Conservation (phyloP, 108 stramenopile genomes). For the Fragilaria radians region DNA sequence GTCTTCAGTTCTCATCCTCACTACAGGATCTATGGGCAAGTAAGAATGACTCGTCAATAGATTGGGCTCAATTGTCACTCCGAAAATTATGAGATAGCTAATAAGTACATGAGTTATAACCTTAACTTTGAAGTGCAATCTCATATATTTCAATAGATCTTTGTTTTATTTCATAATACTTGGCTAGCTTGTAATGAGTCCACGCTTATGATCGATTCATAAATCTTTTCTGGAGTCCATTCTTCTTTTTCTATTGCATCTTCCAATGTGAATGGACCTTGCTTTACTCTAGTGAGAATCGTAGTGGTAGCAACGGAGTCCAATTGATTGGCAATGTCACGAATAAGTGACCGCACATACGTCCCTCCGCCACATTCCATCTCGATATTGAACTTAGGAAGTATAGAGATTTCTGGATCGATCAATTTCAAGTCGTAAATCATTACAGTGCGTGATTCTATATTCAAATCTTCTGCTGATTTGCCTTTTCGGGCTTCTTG, state of each 20-base stretch:
- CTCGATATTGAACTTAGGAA: slow-evolving; percentile 65
- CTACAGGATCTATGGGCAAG: neutral
- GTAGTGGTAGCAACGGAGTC: slow-evolving; percentile 84
- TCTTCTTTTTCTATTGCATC: slow-evolving; percentile 49
- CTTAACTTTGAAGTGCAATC: too few species aligned
- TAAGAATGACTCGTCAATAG: too few species aligned
- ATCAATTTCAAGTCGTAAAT: slow-evolving; percentile 36
- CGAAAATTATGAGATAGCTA: too few species aligned
- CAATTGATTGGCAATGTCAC: slow-evolving; percentile 74
- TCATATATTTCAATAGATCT: too few species aligned
- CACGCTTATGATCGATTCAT: slow-evolving; percentile 14
- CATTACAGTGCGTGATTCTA: slow-evolving; percentile 41
- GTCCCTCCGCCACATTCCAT: slow-evolving; percentile 89
- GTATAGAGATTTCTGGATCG: slow-evolving; percentile 3
- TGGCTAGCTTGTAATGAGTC: too few species aligned
- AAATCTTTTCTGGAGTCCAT: slow-evolving; percentile 52
- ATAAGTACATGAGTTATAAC: too few species aligned
- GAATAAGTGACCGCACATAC: slow-evolving; percentile 81
- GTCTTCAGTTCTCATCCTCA: neutral
- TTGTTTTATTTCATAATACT: too few species aligned
- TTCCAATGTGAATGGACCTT: slow-evolving; percentile 68
- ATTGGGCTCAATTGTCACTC: too few species aligned
- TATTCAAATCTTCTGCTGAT: slow-evolving; percentile 42
- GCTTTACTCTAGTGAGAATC: slow-evolving; percentile 71
- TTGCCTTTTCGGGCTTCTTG: slow-evolving; percentile 61